phyloP scores from a whole-genome alignment of 495 filamentous ascomycete genomes.

The Xylaria acuta region DNA sequence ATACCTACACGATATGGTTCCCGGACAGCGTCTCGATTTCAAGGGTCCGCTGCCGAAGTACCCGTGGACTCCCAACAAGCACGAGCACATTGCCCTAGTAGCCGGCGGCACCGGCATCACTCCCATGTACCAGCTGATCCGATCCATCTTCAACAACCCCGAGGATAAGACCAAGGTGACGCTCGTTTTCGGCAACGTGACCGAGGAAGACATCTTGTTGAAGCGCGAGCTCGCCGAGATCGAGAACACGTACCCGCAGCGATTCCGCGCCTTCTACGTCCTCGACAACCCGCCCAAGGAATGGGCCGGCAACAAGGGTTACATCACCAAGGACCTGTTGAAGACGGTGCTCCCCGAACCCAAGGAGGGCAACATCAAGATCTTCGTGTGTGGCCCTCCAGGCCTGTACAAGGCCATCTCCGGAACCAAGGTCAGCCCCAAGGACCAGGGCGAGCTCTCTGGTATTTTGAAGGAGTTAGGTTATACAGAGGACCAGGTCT shows the following conservation, averaged over 20 bases:
- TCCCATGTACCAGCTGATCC: slow-evolving; percentile 77
- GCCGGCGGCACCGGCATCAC: slow-evolving; percentile 97
- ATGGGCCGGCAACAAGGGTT: slow-evolving; percentile 78
- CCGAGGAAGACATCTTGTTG: slow-evolving; percentile 85
- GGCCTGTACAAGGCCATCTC: slow-evolving; percentile 92
- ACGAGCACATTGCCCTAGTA: slow-evolving; percentile 88
- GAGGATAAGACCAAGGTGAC: slow-evolving; percentile 96
- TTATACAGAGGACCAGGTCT: slow-evolving; percentile 92
- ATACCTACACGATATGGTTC: slow-evolving; percentile 82
- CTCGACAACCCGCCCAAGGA: slow-evolving; percentile 84
- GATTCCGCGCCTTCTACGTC: slow-evolving; percentile 88
- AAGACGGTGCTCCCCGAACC: slow-evolving; percentile 93
- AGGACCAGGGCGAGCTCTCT: slow-evolving; percentile 88
- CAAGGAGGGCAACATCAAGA: slow-evolving; percentile 86
- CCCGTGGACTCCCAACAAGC: slow-evolving; percentile 89
- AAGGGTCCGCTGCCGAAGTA: slow-evolving; percentile 98
- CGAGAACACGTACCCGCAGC: slow-evolving; percentile 92
- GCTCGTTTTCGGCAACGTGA: slow-evolving; percentile 86
- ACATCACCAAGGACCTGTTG: slow-evolving; percentile 83
- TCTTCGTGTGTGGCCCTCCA: slow-evolving; percentile 90
- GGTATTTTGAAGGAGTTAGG: slow-evolving; percentile 89
- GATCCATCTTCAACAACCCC: slow-evolving; percentile 92
- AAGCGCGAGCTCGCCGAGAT: slow-evolving; percentile 81
- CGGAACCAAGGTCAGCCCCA: slow-evolving; percentile 84
- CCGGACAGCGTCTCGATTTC: slow-evolving; percentile 80